Conservation (phyloP, 805 yeast genomes). For the Ogataea ganodermae region DNA sequence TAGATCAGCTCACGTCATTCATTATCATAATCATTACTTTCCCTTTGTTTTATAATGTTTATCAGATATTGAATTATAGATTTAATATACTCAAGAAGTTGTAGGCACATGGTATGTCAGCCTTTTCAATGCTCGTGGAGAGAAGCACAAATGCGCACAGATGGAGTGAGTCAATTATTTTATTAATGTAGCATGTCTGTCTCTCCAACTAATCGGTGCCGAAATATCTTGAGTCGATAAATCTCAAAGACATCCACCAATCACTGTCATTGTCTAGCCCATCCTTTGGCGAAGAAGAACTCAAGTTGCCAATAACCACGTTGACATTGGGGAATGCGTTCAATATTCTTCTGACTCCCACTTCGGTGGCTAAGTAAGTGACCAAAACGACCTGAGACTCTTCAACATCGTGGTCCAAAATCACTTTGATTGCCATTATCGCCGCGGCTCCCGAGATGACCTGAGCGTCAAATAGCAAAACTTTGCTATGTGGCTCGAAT, state of each 20-base stretch:
- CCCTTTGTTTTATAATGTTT: too few species aligned
- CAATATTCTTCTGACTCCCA: slow-evolving; percentile 70
- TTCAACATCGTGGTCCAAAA: slow-evolving; percentile 75
- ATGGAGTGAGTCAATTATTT: not conserved
- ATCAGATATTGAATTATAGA: too few species aligned
- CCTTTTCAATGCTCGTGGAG: too few species aligned
- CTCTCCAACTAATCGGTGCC: slow-evolving; percentile 50
- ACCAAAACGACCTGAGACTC: slow-evolving; percentile 66
- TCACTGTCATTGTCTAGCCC: slow-evolving; percentile 42
- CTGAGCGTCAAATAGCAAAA: slow-evolving; percentile 83
- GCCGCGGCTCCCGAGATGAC: slow-evolving; percentile 91
- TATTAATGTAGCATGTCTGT: not conserved
- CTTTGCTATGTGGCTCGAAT: slow-evolving; percentile 38
- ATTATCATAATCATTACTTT: not conserved
- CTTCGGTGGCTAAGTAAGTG: slow-evolving; percentile 73
- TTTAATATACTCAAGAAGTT: too few species aligned
- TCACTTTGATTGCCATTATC: slow-evolving; percentile 88
- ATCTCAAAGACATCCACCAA: slow-evolving; percentile 66
- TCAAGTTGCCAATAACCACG: slow-evolving; percentile 68
- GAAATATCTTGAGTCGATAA: slow-evolving; percentile 74
- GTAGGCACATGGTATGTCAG: too few species aligned
- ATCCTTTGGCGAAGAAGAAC: slow-evolving; percentile 34
- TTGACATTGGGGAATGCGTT: slow-evolving; percentile 73
- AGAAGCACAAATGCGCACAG: too few species aligned
- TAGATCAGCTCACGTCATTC: not conserved